Base-by-base conservation (phyloP, 768 basidiomycete genomes). In the Boletus vinaceobasis region DNA sequence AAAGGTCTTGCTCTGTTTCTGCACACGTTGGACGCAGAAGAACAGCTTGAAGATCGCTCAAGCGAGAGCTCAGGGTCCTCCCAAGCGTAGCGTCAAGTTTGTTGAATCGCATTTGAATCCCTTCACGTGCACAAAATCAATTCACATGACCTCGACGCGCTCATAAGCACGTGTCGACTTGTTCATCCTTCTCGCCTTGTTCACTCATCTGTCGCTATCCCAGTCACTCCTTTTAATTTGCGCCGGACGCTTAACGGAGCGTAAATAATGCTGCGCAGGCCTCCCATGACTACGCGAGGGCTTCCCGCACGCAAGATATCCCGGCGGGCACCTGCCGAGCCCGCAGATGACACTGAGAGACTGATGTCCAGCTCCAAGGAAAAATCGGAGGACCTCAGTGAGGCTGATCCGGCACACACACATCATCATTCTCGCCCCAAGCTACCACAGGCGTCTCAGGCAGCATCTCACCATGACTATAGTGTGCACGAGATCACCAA, bases 71-170 rank as follows among this genome's bases (percentile, higher is more conserved):
- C 39, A 40, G 39, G 11, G 5, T 14, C 23, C 23, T 23, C 23
- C 23, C 23, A 23, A 23, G 4, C 23, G 23, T 23, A 23, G 23
- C 23, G 23, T 23, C 23, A 23, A 23, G 23, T 23, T 29, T 29
- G 29, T 29, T 29, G 29, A 29, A 29, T 6, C 6, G 3, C 33
- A 2, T 17, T 52, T 33, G 17, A 43, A 48, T 17, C 2, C 15
- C 26, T 4, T 5, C 62, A 58, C 58, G 52, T 66, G 55, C 38
- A 35, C 36, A 58, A 71, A 68, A 62, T 66, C 51, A 70, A 54
- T 52, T 7, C 71, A 72, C 69, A 69, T 70, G 69, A 64, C 50
- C 43, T 14, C 1, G 42, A 65, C 66, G 53, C 68, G 70, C 57
- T 38, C 39, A 36, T 52, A 35, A 42, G 47, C 63, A 68, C 59